Percentiles rank a stretch among this genome's conserved stretches.
Conservation (phyloP, 2,329 filamentous ascomycete genomes). For the Colletotrichum cuscutae region DNA sequence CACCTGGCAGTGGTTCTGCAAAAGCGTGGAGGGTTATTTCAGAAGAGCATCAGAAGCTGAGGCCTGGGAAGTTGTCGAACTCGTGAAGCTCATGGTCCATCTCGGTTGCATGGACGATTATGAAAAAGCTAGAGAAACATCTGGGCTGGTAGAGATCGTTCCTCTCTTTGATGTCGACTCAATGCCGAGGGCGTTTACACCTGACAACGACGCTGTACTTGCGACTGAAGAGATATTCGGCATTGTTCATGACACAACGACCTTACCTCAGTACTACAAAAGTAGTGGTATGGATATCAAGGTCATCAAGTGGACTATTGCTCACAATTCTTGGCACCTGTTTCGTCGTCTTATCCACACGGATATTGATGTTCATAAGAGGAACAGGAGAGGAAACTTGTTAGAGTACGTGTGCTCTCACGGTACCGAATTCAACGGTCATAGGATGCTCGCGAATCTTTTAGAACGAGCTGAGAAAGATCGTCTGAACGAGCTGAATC, state of each 20-base stretch:
- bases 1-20: background rate
- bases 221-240: background rate
- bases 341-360: background rate
- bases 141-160: background rate
- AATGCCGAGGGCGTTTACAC: background rate
- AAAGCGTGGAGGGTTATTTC: background rate
- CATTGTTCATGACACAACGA: background rate
- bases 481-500: background rate
- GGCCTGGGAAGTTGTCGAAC: background rate
- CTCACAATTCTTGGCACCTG: slow-evolving; percentile 1
- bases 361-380: background rate
- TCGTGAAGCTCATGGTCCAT: background rate
- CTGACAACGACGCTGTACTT: background rate
- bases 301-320: slow-evolving; percentile 4
- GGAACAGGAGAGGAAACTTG: background rate
- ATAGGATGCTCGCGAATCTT: background rate
- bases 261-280: background rate
- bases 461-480: background rate
- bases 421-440: background rate
- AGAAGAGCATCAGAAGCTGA: background rate
- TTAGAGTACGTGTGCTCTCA: background rate
- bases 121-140: background rate
- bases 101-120: background rate
- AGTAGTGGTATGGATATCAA: background rate
- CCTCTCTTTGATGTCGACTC: background rate